Base-by-base conservation (phyloP, 2,329 filamentous ascomycete genomes). In the Curvularia spicifera region DNA sequence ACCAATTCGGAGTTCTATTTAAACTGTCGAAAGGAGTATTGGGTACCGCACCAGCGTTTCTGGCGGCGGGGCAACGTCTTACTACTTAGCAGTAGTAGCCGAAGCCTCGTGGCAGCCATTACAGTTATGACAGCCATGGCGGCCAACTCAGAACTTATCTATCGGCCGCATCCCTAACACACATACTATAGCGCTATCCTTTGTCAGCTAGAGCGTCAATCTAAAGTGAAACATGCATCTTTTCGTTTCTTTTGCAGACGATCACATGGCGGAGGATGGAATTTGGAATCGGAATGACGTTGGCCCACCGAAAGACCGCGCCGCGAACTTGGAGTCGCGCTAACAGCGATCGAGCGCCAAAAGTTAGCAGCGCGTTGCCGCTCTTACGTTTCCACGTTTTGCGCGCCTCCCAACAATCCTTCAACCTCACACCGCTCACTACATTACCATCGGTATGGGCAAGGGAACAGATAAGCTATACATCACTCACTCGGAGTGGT, bases 401-500 rank as follows among this genome's bases (percentile, higher is more conserved):
- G 55, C 55, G 51, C 55, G 37, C 40, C 39, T 22, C 39, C 37
- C 55, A 54, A 44, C 39, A 33, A 15, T 1, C 4, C 29, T 40
- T 18, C 0, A 40, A 46, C 33, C 9, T 45, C 42, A n/a, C 40
- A 18, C 29, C 15, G 20, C 8, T 10, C 4, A 13, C 8, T 52
- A 20, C 18, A 10, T n/a, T 20, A 56, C 9, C 12, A 31, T n/a
- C 44, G 31, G 26, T 5, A 77, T 77, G 76, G 76, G 76, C 8
- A 77, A 76, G 66, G 71, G 71, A 29, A 79, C 78, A 7, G 78
- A 79, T 65, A 79, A 79, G 53, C 76, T 79, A 48, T 79, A 78
- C 67, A 99, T 99, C 73, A 99, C 95, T 54, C 96, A 99, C 80
- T 96, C 91, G 40, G 95, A 99, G 83, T 99, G 95, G 95, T 89